These are phyloP conservation scores for Isatis tinctoria DNA, from an alignment of 345 rosid genomes.

Conservation along the genomic window DNA sequence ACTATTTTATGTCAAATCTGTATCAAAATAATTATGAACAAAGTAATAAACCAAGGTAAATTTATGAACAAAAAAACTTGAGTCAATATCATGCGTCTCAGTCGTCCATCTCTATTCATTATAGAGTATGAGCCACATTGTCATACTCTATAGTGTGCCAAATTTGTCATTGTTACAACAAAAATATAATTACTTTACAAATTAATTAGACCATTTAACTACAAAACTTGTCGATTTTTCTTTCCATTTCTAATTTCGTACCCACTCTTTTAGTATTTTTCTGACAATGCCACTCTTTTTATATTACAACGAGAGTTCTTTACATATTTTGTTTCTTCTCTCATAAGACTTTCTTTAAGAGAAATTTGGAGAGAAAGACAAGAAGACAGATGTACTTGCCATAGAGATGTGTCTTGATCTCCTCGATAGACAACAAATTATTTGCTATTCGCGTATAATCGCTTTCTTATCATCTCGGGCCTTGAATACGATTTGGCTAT, in stretches of 20 bases:
- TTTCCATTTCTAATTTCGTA: neutral
- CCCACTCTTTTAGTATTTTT: neutral
- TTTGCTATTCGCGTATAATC: constrained; percentile 17
- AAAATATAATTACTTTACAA: neutral
- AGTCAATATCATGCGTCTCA: too few relatives aligned
- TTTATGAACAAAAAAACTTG: neutral
- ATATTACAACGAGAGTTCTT: constrained; percentile 2
- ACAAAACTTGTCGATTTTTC: neutral
- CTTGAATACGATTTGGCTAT: constrained; percentile 26
- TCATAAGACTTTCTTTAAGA: constrained; percentile 8
- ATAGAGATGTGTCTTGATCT: constrained; percentile 31
- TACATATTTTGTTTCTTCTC: neutral
- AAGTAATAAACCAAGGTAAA: neutral
- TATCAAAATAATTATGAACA: neutral
- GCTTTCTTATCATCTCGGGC: constrained; percentile 35
- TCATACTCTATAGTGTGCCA: neutral
- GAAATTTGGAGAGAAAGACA: constrained; percentile 6
- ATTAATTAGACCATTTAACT: neutral
- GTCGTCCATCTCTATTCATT: neutral
- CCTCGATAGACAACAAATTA: constrained; percentile 19
- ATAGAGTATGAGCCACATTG: neutral
- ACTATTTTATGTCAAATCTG: neutral
- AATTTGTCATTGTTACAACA: neutral
- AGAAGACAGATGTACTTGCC: constrained; percentile 34
- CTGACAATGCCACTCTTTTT: neutral